Evolutionary conservation across 1,139 yeast genomes (phyloP).

Genomic region (Tardiomyces blankii): DNA sequence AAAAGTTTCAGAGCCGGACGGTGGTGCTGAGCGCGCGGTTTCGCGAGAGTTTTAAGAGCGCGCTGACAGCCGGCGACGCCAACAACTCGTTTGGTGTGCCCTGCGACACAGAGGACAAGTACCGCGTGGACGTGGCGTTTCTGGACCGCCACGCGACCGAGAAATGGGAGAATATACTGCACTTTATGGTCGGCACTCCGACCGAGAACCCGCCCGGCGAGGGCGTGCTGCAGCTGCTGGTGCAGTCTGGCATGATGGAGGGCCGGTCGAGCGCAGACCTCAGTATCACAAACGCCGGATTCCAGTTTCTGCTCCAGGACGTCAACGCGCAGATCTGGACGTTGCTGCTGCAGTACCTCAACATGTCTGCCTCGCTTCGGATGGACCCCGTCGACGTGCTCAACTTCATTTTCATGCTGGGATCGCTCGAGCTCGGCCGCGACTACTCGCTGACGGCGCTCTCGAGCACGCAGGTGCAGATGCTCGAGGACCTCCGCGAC

Average conservation of each 20-base stretch:
- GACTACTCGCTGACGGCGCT: conserved; percentile 65
- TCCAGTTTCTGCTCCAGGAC: conserved; percentile 86
- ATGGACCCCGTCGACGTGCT: conserved; percentile 97
- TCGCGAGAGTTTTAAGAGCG: conserved; percentile 63
- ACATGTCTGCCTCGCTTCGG: conserved; percentile 68
- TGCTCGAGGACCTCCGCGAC: conserved; percentile 84
- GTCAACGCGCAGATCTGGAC: conserved; percentile 96
- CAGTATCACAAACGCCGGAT: conserved; percentile 81
- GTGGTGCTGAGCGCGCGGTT: conserved; percentile 64
- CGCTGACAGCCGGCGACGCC: conserved; percentile 61
- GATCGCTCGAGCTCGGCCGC: conserved; percentile 83
- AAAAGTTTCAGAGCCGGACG: conserved; percentile 41
- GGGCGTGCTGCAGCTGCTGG: conserved; percentile 28
- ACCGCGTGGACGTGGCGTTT: conserved; percentile 48
- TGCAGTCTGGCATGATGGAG: conserved; percentile 82
- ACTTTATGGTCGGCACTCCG: conserved; percentile 92
- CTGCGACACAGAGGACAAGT: conserved; percentile 38
- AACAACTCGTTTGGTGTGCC: conserved; percentile 46
- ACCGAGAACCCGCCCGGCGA: conserved; percentile 46
- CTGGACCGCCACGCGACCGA: conserved; percentile 72
- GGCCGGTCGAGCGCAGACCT: conserved; percentile 36
- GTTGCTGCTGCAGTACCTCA: conserved; percentile 70
- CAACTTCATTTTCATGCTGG: conserved; percentile 85
- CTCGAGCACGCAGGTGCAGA: conserved; percentile 69
- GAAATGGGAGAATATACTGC: conserved; percentile 92